Conservation (phyloP, 2,329 filamentous ascomycete genomes). For the Penicillium sp. region DNA sequence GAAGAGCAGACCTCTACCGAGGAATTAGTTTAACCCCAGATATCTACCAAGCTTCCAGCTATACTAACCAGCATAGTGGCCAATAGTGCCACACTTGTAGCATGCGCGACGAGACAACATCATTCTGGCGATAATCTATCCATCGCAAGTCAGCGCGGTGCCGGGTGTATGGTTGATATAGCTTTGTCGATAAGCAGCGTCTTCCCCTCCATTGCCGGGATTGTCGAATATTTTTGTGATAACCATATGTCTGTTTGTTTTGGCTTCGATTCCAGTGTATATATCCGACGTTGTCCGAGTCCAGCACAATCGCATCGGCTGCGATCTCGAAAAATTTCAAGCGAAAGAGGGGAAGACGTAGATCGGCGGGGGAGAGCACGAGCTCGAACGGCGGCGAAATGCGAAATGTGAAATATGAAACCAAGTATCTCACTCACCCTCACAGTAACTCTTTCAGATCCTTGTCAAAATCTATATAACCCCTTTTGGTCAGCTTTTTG, state of each 20-base stretch:
- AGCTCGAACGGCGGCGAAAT: slow-evolving; percentile 2
- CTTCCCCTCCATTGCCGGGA: slow-evolving; percentile 7
- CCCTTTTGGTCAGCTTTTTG: slow-evolving; percentile 19
- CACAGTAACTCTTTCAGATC: slow-evolving; percentile 25
- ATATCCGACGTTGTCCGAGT: background rate
- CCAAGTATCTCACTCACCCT: slow-evolving; percentile 27
- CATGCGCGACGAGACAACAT: slow-evolving; percentile 80
- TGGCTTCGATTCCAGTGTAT: background rate
- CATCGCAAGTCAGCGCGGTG: slow-evolving; percentile 16
- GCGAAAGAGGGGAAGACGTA: slow-evolving; percentile 9
- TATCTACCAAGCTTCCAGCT: background rate
- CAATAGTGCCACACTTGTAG: slow-evolving; percentile 76
- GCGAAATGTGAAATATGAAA: no score
- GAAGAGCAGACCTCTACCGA: slow-evolving; percentile 89
- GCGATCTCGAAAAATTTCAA: slow-evolving; percentile 5
- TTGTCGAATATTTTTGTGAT: background rate
- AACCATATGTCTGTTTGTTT: background rate
- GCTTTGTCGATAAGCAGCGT: slow-evolving; percentile 3
- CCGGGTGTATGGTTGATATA: slow-evolving; percentile 1
- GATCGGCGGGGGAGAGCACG: slow-evolving; percentile 7
- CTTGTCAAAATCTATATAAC: slow-evolving; percentile 24
- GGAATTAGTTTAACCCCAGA: slow-evolving; percentile 9
- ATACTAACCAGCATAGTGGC: slow-evolving; percentile 58
- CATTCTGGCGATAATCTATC: slow-evolving; percentile 52
- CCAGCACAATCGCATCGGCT: background rate